A percentile compares a stretch with the other conserved stretches of the same genome.
Conservation (phyloP, 306 rosid species). For the Boehmeria nivea region DNA sequence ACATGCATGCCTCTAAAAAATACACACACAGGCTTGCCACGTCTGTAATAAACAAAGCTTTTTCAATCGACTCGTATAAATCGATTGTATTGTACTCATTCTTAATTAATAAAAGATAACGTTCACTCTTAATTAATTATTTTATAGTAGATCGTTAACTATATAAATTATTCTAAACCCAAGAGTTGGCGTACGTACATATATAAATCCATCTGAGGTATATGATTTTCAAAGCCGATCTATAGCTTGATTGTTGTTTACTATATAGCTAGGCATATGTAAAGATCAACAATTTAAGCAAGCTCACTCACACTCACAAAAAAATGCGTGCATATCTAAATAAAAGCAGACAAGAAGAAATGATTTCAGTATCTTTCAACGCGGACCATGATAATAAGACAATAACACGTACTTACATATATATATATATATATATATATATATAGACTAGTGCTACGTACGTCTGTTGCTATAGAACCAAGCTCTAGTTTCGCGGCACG, state of each 20-base stretch:
- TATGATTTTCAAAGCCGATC: too few species aligned
- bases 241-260: background rate
- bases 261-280: background rate
- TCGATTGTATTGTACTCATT: background rate
- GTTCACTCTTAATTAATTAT: background rate
- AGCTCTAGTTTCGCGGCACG: too few species aligned
- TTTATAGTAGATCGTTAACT: too few species aligned
- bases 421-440: background rate
- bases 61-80: background rate
- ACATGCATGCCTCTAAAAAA: background rate
- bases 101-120: background rate
- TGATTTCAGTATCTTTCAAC: constrained; percentile 23
- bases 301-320: background rate
- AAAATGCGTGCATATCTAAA: constrained; percentile 22
- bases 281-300: background rate
- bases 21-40: constrained; percentile 2
- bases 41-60: background rate
- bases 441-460: background rate
- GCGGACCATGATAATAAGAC: constrained; percentile 14
- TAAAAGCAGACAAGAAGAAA: constrained; percentile 20
- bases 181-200: background rate
- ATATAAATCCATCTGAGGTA: too few species aligned
- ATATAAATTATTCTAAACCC: background rate
- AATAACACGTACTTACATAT: background rate
- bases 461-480: too few species aligned